Evolutionary conservation across 2,329 filamentous ascomycete species (phyloP).

Genomic region (Amylocarpus encephaloides): DNA sequence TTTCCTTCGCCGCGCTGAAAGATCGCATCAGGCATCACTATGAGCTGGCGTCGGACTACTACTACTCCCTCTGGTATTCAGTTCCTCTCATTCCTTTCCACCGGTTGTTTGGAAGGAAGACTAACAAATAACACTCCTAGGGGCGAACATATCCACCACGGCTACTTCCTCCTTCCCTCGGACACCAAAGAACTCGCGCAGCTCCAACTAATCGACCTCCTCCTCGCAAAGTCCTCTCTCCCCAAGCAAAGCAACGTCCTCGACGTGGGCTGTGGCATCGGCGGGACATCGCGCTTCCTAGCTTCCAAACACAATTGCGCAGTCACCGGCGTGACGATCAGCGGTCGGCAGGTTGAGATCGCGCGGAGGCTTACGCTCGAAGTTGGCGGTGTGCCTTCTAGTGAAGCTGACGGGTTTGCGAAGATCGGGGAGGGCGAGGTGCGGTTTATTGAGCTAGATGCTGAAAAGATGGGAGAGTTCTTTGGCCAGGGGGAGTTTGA

Average conservation of each 20-base stretch:
- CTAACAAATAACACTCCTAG: conserved; percentile 29
- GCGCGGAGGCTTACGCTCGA: conserved; percentile 44
- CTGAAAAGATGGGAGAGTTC: conserved; percentile 51
- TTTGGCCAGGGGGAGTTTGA: conserved; percentile 45
- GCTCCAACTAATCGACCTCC: conserved; percentile 48
- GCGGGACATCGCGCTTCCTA: conserved; percentile 51
- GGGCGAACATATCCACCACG: conserved; percentile 59
- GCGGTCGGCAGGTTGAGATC: conserved; percentile 51
- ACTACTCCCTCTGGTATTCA: conserved; percentile 51
- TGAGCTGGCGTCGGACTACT: conserved; percentile 55
- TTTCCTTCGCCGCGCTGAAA: conserved; percentile 25
- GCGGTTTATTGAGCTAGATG: conserved; percentile 52
- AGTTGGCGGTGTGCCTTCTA: conserved; percentile 16
- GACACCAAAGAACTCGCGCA: conserved; percentile 54
- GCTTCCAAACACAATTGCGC: conserved; percentile 44
- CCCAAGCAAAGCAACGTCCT: conserved; percentile 39
- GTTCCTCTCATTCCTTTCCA: background rate
- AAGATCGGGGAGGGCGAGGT: conserved; percentile 41
- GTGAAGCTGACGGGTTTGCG: conserved; percentile 18
- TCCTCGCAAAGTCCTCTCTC: conserved; percentile 43
- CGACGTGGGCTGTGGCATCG: conserved; percentile 56
- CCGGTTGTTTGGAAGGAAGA: background rate
- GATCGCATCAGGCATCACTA: conserved; percentile 47
- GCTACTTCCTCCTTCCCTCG: conserved; percentile 47
- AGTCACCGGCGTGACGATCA: conserved; percentile 56